Base-by-base conservation (phyloP, 495 filamentous ascomycete species). In the Trichoderma erinaceum region DNA sequence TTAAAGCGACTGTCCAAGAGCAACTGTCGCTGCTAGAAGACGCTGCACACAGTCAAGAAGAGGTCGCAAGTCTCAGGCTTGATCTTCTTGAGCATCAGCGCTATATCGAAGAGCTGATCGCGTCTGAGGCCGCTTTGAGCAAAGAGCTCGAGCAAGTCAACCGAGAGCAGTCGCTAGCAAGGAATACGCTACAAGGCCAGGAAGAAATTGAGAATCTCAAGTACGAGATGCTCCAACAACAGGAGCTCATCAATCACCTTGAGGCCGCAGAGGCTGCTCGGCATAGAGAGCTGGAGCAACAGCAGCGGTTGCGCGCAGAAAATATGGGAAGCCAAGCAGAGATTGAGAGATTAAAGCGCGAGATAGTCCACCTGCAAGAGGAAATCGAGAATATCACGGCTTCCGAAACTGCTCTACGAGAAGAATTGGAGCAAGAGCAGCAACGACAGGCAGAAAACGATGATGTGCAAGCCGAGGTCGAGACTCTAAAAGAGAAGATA, bases 51-150 rank as follows among this genome's bases (percentile, higher is more conserved):
- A 48, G 44, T n/a, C 44, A 48, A 48, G 44, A 48, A 12, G 44
- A 48, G 15, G 44, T 16, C 44, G n/a, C 4, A 38, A 38, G 35
- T 38, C 35, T 38, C 8, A 38, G 8, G 35, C 35, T 7, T 10
- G 35, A 38, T 0, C 8, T 38, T 6, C 35, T n/a, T n/a, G 15
- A 48, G 13, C 44, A 48, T 18, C 15, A 48, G 44, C 44, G 15
- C 13, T 16, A 48, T 16, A 18, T 48, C 3, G 44, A 48, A 15
- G 44, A 48, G 13, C 44, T 48, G 12, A 48, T 97, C 18, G 92
- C 97, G 71, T 38, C 35, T 38, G 88, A 94, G 66, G 75, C 76
- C 82, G 88, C 32, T 80, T 82, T 61, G 82, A 85, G 80, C 82
- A 68, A 70, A 7, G 87, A 68, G 78, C 82, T 71, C 67, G 78